Percentiles rank a stretch among this genome's conserved stretches.
Conservation (phyloP, 805 yeast genomes). For the Priceomyces fermenticarens region DNA sequence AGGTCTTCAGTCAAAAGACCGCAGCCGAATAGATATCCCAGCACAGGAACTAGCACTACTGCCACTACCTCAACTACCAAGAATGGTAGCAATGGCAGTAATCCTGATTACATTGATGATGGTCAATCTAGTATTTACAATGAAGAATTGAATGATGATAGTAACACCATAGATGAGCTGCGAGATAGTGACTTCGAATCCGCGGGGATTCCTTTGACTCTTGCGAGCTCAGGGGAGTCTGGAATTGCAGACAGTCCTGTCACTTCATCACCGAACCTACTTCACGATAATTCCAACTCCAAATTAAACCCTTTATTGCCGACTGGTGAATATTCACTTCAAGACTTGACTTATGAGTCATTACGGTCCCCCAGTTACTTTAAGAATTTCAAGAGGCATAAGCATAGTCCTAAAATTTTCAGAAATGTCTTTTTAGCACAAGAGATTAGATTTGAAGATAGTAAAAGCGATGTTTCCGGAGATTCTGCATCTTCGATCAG, state of each 20-base stretch:
- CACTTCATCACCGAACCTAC: neutral
- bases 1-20: too few relatives aligned
- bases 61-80: neutral
- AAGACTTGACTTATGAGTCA: slow-evolving; percentile 32
- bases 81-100: neutral
- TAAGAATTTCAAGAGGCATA: slow-evolving; percentile 45
- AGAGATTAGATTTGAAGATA: slow-evolving; percentile 41
- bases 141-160: slow-evolving; percentile 19
- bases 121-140: slow-evolving; percentile 22
- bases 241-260: too few relatives aligned
- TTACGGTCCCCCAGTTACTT: slow-evolving; percentile 55
- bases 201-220: slow-evolving; percentile 1
- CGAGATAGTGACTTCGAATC: slow-evolving; percentile 4
- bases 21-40: neutral
- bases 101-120: slow-evolving; percentile 15
- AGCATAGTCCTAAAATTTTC: slow-evolving; percentile 43
- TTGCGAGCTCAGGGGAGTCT: neutral
- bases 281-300: neutral
- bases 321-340: slow-evolving; percentile 17
- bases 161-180: slow-evolving; percentile 10
- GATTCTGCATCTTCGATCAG: slow-evolving; percentile 1
- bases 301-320: slow-evolving; percentile 2
- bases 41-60: neutral
- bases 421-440: slow-evolving; percentile 63
- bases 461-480: neutral